Conservation (phyloP, 78 protist genomes). For the Cyanophora paradoxa region DNA sequence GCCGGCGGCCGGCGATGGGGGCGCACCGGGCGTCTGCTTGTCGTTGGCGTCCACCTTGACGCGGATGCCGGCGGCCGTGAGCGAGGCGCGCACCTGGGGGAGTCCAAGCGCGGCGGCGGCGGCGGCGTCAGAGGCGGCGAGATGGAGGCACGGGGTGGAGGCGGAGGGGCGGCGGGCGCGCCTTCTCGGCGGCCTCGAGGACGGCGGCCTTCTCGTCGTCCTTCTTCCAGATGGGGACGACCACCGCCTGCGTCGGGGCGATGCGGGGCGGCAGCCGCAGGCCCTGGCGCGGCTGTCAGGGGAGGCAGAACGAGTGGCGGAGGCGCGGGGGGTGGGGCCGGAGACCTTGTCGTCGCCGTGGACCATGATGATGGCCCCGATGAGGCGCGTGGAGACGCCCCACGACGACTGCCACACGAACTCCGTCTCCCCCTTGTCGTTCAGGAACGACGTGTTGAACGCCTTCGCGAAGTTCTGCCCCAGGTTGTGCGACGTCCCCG, state of each 20-base stretch:
- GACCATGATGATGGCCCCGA: constrained; percentile 38
- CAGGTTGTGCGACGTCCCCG: constrained; percentile 38
- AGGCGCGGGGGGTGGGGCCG: neutral
- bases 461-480: constrained; percentile 61
- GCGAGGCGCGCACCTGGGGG: neutral
- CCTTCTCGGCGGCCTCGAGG: neutral
- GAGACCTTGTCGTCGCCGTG: constrained; percentile 37
- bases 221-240: constrained; percentile 21
- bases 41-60: neutral
- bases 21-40: constrained; percentile 7
- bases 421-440: neutral
- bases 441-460: constrained; percentile 14
- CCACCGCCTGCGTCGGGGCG: constrained; percentile 31
- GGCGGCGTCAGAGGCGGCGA: no score
- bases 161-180: no score
- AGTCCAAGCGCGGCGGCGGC: no score
- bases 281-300: neutral
- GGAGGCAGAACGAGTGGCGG: neutral
- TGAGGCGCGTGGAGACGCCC: constrained; percentile 38
- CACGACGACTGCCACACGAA: constrained; percentile 33
- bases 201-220: neutral
- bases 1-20: no score
- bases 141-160: no score
- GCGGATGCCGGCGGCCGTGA: constrained; percentile 27
- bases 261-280: constrained; percentile 38